phyloP scores from a whole-genome alignment of 1,139 yeast species.

The Saccharomycopsis hybrid region DNA sequence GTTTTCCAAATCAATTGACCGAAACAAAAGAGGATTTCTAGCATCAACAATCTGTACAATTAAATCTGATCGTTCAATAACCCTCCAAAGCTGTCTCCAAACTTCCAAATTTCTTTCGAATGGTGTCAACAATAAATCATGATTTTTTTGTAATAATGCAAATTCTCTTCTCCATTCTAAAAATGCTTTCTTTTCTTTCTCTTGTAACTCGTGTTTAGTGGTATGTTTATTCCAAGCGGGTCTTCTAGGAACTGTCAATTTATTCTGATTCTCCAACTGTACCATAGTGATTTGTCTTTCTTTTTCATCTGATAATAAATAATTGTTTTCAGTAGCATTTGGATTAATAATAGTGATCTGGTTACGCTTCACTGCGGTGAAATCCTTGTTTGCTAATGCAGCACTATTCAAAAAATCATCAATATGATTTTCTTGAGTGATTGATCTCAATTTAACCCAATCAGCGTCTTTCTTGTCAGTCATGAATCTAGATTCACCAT shows the following conservation, averaged over 20 bases:
- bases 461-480: constrained; percentile 71
- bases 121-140: constrained; percentile 79
- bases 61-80: constrained; percentile 88
- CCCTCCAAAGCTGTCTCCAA: constrained; percentile 99
- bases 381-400: constrained; percentile 91
- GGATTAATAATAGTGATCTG: constrained; percentile 82
- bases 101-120: constrained; percentile 96
- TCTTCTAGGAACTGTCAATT: constrained; percentile 89
- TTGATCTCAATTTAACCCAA: constrained; percentile 88
- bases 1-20: constrained; percentile 81
- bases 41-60: constrained; percentile 98
- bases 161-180: constrained; percentile 89
- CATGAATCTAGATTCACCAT: constrained; percentile 79
- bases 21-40: constrained; percentile 82
- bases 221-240: constrained; percentile 77
- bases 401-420: constrained; percentile 96
- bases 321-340: constrained; percentile 47
- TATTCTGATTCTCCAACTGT: constrained; percentile 70
- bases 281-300: constrained; percentile 53
- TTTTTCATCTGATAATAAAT: constrained; percentile 61
- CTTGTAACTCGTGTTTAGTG: constrained; percentile 71
- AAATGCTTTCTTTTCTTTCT: constrained; percentile 86
- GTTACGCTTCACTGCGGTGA: constrained; percentile 82
- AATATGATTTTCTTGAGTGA: constrained; percentile 88
- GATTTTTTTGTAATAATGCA: constrained; percentile 75